Percentiles rank a stretch among this genome's conserved stretches.
These are phyloP conservation scores for Peniophora sp. DNA, from an alignment of 1,284 basidiomycete genomes.

Conservation along the genomic window DNA sequence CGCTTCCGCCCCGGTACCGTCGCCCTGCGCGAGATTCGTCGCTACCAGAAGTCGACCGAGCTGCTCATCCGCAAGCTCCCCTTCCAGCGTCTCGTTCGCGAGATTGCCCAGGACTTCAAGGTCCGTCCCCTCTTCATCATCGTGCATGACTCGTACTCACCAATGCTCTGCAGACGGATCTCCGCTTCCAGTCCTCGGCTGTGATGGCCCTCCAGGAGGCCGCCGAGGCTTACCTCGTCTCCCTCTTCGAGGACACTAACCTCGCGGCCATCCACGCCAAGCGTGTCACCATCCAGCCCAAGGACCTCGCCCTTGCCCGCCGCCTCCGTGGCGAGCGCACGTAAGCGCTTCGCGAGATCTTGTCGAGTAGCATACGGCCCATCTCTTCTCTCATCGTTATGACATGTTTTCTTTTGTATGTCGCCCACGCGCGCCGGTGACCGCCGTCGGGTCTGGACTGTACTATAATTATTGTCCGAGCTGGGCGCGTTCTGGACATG, in stretches of 20 bases:
- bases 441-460: background rate
- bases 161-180: slow-evolving; percentile 54
- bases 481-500: background rate
- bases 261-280: slow-evolving; percentile 92
- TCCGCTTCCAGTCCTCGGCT: slow-evolving; percentile 96
- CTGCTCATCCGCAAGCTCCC: slow-evolving; percentile 93
- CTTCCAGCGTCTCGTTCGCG: slow-evolving; percentile 92
- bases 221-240: slow-evolving; percentile 95
- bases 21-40: slow-evolving; percentile 95
- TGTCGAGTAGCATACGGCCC: background rate
- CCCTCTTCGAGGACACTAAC: slow-evolving; percentile 90
- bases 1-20: slow-evolving; percentile 97
- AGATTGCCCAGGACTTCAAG: slow-evolving; percentile 97
- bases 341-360: slow-evolving; percentile 33
- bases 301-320: slow-evolving; percentile 85
- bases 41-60: slow-evolving; percentile 97
- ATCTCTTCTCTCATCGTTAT: slow-evolving; percentile 9
- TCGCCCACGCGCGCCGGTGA: background rate
- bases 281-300: slow-evolving; percentile 84
- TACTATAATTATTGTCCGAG: background rate
- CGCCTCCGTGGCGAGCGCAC: slow-evolving; percentile 86
- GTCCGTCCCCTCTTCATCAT: slow-evolving; percentile 29
- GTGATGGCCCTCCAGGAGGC: slow-evolving; percentile 96
- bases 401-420: background rate
- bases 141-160: background rate